Percentiles rank a stretch among this genome's conserved stretches.
phyloP scores from a whole-genome alignment of 2,329 filamentous ascomycete genomes.

The Sclerotinia spermophila region DNA sequence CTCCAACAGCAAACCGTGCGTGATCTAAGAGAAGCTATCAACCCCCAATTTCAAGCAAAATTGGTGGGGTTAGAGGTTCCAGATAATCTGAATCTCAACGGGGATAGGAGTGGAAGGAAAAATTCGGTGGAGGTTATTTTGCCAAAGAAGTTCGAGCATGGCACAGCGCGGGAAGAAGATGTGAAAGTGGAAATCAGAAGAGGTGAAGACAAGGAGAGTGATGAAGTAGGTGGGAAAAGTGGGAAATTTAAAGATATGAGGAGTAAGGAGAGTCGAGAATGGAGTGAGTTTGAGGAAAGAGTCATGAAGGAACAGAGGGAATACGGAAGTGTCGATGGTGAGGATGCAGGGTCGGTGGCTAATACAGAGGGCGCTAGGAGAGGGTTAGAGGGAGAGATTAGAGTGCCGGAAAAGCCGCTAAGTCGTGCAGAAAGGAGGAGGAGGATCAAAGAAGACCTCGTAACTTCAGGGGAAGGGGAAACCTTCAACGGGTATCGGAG shows the following conservation, averaged over 20 bases:
- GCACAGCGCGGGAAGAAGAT: neutral
- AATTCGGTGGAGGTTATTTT: slow-evolving; percentile 24
- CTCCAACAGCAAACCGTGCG: slow-evolving; percentile 83
- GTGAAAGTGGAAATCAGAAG: neutral
- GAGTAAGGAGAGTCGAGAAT: neutral
- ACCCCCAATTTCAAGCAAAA: slow-evolving; percentile 30
- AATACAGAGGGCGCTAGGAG: slow-evolving; percentile 46
- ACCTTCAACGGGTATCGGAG: slow-evolving; percentile 48
- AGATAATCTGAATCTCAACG: neutral
- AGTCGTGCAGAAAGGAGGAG: slow-evolving; percentile 44
- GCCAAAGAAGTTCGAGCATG: slow-evolving; percentile 22
- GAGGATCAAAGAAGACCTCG: slow-evolving; percentile 56
- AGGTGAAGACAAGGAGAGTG: neutral
- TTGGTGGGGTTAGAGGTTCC: slow-evolving; percentile 18
- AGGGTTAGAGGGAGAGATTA: slow-evolving; percentile 32
- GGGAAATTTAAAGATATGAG: neutral
- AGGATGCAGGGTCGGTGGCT: slow-evolving; percentile 45
- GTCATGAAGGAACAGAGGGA: neutral
- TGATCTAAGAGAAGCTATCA: slow-evolving; percentile 70
- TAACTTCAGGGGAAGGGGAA: slow-evolving; percentile 41
- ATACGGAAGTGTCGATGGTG: neutral
- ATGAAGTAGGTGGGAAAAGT: neutral
- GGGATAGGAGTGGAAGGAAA: slow-evolving; percentile 11
- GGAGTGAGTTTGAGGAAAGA: neutral
- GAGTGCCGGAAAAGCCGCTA: slow-evolving; percentile 21